Conservation (phyloP, 2,329 filamentous ascomycete species). For the Phaeoacremonium minimum region DNA sequence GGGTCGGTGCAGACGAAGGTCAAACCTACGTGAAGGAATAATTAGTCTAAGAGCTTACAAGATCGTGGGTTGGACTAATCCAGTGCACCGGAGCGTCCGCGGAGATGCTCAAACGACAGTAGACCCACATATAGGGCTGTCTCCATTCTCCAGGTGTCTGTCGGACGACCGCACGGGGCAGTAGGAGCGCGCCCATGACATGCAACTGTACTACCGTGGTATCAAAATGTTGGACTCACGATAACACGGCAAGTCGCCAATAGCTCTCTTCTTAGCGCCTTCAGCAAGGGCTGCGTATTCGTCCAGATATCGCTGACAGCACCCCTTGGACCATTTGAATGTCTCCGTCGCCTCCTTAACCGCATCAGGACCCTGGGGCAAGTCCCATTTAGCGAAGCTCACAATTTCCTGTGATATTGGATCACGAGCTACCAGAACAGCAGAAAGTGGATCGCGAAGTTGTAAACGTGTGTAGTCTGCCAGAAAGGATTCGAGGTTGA, state of each 20-base stretch:
- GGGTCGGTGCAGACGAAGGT: constrained; percentile 34
- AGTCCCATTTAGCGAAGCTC: constrained; percentile 29
- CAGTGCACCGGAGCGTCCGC: no score
- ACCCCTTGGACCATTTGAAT: constrained; percentile 16
- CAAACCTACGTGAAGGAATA: constrained; percentile 27
- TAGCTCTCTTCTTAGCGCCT: constrained; percentile 21
- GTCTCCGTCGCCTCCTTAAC: not conserved
- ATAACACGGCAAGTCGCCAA: constrained; percentile 25
- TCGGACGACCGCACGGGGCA: no score
- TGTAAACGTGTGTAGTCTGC: constrained; percentile 22
- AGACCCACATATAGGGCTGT: no score
- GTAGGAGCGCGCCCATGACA: no score
- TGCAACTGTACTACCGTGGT: no score
- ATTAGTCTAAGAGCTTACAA: no score
- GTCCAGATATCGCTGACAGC: constrained; percentile 25
- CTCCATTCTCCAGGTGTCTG: no score
- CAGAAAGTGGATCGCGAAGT: constrained; percentile 17
- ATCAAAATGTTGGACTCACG: constrained; percentile 33
- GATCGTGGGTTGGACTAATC: no score
- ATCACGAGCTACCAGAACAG: constrained; percentile 28
- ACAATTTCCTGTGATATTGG: constrained; percentile 18
- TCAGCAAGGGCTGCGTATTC: constrained; percentile 23
- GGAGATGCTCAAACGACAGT: no score
- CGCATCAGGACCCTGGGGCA: not conserved
- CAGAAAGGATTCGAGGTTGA: constrained; percentile 23